A percentile compares a stretch with the other conserved stretches of the same genome.
phyloP scores from a whole-genome alignment of 306 rosid genomes.

The Rubus parviflorus region DNA sequence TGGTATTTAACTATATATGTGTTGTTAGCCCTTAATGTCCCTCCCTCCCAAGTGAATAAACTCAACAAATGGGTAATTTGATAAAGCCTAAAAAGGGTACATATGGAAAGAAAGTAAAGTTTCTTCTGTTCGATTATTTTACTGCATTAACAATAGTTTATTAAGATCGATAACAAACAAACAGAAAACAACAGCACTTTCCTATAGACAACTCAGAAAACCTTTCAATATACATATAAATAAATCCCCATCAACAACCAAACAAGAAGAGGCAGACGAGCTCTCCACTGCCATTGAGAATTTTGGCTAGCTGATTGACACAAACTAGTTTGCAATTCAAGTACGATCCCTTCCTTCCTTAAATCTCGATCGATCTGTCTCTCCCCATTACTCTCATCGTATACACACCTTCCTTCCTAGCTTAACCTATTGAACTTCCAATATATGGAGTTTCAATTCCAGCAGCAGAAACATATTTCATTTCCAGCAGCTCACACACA shows the following conservation, averaged over 20 bases:
- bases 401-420: background rate
- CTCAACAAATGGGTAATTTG: background rate
- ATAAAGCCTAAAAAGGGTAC: background rate
- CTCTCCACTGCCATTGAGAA: constrained; percentile 9
- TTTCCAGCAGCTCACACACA: constrained; percentile 50
- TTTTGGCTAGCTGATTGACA: background rate
- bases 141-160: background rate
- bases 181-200: constrained; percentile 32
- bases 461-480: constrained; percentile 44
- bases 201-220: constrained; percentile 26
- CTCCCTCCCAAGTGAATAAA: constrained; percentile 10
- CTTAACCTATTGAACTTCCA: background rate
- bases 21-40: constrained; percentile 6
- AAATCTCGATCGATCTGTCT: background rate
- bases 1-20: background rate
- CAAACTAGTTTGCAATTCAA: background rate
- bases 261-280: constrained; percentile 29
- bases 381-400: no score
- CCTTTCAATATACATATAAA: constrained; percentile 25
- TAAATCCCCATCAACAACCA: constrained; percentile 27
- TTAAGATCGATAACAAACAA: background rate
- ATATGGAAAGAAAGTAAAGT: background rate
- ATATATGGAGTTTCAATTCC: constrained; percentile 79
- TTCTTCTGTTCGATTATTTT: background rate
- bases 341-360: background rate